phyloP scores from a whole-genome alignment of 768 basidiomycete genomes.

The Lactarius vividus region DNA sequence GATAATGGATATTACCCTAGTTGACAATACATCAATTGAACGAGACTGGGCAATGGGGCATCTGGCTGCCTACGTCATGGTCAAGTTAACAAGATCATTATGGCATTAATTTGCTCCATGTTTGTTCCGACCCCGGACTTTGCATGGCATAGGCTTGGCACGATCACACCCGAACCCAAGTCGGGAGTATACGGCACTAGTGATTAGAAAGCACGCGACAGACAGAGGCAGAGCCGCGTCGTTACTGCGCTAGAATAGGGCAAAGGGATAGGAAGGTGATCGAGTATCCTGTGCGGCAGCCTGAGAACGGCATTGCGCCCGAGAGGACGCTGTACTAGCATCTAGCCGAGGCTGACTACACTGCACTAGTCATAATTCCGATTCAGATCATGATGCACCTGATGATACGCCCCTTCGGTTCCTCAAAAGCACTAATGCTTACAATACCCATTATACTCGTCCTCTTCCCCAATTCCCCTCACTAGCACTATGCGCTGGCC shows the following conservation, averaged over 20 bases:
- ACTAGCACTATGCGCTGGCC: slow-evolving; percentile 18
- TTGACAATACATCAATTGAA: background rate
- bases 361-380: background rate
- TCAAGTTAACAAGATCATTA: too few species aligned
- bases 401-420: background rate
- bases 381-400: background rate
- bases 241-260: background rate
- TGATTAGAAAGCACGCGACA: background rate
- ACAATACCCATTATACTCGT: background rate
- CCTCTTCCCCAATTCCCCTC: background rate
- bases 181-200: background rate
- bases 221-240: background rate
- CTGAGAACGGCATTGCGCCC: too few species aligned
- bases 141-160: too few species aligned
- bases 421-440: slow-evolving; percentile 1
- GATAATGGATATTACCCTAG: background rate
- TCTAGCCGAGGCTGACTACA: too few species aligned
- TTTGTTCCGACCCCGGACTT: background rate
- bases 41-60: background rate
- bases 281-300: background rate
- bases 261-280: background rate
- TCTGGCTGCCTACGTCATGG: background rate
- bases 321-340: too few species aligned
- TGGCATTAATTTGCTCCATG: too few species aligned
- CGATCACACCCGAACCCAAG: background rate